Evolutionary conservation across 2,329 filamentous ascomycete species (phyloP), one percentile per base, ranked within the genome.

Genomic region (Aspergillus oerlinghausenensis): DNA sequence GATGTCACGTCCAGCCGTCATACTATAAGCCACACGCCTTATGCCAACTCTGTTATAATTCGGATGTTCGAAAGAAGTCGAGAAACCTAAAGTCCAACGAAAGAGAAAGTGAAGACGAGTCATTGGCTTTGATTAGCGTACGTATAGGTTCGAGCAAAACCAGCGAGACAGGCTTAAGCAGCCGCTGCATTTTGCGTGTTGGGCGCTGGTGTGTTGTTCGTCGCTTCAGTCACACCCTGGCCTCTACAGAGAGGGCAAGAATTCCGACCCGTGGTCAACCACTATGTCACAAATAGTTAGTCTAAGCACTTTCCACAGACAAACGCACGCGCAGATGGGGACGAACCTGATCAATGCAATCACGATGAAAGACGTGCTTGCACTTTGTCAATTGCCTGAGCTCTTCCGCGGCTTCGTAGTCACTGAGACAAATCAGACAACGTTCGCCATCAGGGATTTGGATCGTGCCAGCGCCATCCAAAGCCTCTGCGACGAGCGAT

Each of bases 321-420:
- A 52, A 19, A 51, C 21, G 54, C 48, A 66, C 53, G 17, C n/a
- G 9, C 11, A 42, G 28, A 25, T n/a, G 7, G 7, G 14, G 67
- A 66, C 79, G 65, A 76, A 87, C 85, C 79, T 87, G 82, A 69
- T 88, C 86, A 69, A 89, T 88, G 70, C 86, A 89, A 63, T 87
- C 82, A 61, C 80, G 81, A 72, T 89, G 86, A 72, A 86, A 89
- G 57, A 88, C 67, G 69, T 89, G 86, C 49, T 80, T 80, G 74
- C 86, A 89, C 68, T 84, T 85, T 56, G 79, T 74, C 57, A 89
- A 74, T 67, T 82, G 80, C 57, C 86, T 77, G 25, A 84, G 80
- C 64, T 86, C 81, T 60, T 88, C 86, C 8, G 80, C 79, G 11
- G 75, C 76, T 68, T 86, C 84, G 66, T 87, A 88, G 63, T 88